phyloP scores from a whole-genome alignment of 371 early-diverging fungal species.

The Dichotomocladium elegans region DNA sequence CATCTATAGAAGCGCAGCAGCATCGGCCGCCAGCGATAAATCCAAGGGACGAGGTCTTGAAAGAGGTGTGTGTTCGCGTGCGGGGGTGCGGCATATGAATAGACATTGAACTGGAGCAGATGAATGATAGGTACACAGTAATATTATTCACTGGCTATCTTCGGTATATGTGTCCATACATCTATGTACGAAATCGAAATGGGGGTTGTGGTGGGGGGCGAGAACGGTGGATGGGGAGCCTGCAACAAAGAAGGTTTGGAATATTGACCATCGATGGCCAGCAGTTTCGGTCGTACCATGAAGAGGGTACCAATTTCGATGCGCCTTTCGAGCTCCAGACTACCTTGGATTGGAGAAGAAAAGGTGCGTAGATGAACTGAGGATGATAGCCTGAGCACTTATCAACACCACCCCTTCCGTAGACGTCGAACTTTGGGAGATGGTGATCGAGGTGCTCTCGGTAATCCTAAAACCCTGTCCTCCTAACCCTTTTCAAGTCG shows the following conservation, averaged over 20 bases:
- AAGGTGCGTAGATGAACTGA: conserved; percentile 1
- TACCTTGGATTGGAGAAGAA: conserved; percentile 5
- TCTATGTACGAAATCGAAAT: conserved; percentile 65
- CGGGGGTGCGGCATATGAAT: conserved; percentile 3
- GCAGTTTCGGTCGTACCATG: background rate
- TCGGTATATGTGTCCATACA: conserved; percentile 77
- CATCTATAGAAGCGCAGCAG: too few relatives aligned
- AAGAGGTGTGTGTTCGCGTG: conserved; percentile 23
- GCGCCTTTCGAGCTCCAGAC: background rate
- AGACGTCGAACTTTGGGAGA: conserved; percentile 75
- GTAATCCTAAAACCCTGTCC: conserved; percentile 49
- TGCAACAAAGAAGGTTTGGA: background rate
- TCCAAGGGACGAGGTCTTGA: conserved; percentile 50
- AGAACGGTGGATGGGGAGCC: background rate
- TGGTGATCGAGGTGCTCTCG: conserved; percentile 67
- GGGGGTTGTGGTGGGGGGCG: too few relatives aligned
- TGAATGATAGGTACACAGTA: conserved; percentile 32
- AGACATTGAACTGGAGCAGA: background rate
- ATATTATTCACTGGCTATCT: conserved; percentile 77
- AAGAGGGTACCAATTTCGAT: background rate
- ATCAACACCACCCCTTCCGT: background rate
- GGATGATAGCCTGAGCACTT: background rate
- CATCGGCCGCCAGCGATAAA: conserved; percentile 10
- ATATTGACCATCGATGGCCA: background rate
- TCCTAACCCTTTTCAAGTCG: conserved; percentile 70